These are phyloP conservation scores for Ophiostoma novo-ulmi DNA, from an alignment of 2,329 filamentous ascomycete species.

Conservation along the genomic window DNA sequence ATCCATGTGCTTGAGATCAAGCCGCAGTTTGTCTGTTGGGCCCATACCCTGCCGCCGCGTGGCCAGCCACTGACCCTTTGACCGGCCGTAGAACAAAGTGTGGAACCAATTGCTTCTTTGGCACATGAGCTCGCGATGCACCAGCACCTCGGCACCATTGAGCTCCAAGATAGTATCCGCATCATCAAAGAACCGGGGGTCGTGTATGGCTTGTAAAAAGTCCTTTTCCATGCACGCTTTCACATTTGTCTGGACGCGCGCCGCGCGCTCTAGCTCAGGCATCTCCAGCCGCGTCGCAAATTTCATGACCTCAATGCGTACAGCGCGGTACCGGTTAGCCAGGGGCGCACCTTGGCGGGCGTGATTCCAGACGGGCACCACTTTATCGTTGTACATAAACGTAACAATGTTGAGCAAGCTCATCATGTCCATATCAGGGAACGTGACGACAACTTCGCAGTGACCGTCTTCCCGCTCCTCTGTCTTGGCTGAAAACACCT, in stretches of 20 bases:
- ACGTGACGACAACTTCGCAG: constrained; percentile 52
- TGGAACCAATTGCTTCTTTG: constrained; percentile 89
- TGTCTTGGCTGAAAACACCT: constrained; percentile 55
- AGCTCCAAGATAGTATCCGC: constrained; percentile 77
- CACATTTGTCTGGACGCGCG: constrained; percentile 66
- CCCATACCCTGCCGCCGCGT: constrained; percentile 51
- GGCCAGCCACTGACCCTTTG: constrained; percentile 77
- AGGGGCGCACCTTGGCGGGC: constrained; percentile 60
- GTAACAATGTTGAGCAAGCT: constrained; percentile 73
- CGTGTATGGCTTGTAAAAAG: constrained; percentile 62
- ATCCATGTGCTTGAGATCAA: constrained; percentile 79
- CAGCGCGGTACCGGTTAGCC: constrained; percentile 69
- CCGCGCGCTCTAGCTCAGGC: constrained; percentile 66
- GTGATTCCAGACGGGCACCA: constrained; percentile 84
- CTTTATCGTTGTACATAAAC: constrained; percentile 73
- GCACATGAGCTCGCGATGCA: constrained; percentile 75
- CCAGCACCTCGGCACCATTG: constrained; percentile 62
- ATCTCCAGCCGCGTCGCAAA: constrained; percentile 58
- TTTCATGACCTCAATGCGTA: constrained; percentile 83
- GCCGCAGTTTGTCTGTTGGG: constrained; percentile 32
- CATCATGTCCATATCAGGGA: constrained; percentile 67
- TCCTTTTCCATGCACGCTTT: constrained; percentile 62
- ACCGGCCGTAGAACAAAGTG: constrained; percentile 82
- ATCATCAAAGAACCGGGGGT: constrained; percentile 68
- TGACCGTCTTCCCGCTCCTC: constrained; percentile 35